phyloP scores from a whole-genome alignment of 2,329 filamentous ascomycete genomes.

The Stemphylium vesicarium region DNA sequence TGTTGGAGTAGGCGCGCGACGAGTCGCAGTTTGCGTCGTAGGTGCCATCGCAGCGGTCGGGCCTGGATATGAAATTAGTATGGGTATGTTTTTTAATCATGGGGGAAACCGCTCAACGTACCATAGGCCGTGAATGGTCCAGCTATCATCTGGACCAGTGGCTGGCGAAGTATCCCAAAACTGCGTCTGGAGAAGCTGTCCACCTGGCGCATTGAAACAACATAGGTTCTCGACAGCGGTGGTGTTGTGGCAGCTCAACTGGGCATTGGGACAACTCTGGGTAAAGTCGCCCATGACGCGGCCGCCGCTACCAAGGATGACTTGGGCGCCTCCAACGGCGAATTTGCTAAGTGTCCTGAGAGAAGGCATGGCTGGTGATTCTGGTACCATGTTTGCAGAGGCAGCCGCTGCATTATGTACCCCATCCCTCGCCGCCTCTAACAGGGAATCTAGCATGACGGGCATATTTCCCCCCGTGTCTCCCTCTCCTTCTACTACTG shows the following conservation, averaged over 20 bases:
- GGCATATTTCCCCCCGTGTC: constrained; percentile 20
- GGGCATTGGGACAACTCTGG: constrained; percentile 46
- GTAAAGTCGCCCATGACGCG: constrained; percentile 34
- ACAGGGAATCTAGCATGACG: constrained; percentile 31
- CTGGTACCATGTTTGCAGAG: constrained; percentile 16
- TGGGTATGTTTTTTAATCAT: background rate
- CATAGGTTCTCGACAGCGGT: constrained; percentile 68
- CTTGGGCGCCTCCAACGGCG: constrained; percentile 43
- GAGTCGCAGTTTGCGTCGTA: constrained; percentile 71
- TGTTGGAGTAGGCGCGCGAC: constrained; percentile 68
- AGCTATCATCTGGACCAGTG: constrained; percentile 70
- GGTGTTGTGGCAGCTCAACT: constrained; percentile 69
- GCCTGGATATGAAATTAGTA: constrained; percentile 36
- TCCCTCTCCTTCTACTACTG: constrained; percentile 10
- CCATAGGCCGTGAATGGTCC: constrained; percentile 77
- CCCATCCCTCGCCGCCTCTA: constrained; percentile 23
- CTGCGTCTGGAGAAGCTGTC: constrained; percentile 74
- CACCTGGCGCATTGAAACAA: constrained; percentile 76
- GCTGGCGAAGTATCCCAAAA: constrained; percentile 76
- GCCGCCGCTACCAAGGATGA: constrained; percentile 37
- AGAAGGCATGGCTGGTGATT: constrained; percentile 43
- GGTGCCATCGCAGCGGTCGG: constrained; percentile 68
- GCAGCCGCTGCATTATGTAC: constrained; percentile 37
- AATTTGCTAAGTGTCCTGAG: constrained; percentile 46
- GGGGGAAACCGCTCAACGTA: constrained; percentile 32